Conservation (phyloP, 2,329 filamentous ascomycete species). For the Acrocalymma vagum region DNA sequence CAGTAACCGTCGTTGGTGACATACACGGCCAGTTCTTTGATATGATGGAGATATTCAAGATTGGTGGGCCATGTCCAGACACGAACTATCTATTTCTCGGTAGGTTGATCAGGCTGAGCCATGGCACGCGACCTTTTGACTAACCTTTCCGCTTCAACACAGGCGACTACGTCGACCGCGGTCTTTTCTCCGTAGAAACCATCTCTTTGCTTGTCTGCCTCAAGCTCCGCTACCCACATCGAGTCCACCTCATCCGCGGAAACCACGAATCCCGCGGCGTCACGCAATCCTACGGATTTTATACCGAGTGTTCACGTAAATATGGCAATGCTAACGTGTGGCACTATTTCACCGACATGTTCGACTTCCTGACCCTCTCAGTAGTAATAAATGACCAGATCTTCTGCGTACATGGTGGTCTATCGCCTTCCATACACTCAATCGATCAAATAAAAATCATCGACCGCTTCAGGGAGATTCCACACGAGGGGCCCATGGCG, state of each 20-base stretch:
- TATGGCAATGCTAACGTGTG: conserved; percentile 99
- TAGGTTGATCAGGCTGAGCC: conserved; percentile 51
- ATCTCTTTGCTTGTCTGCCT: conserved; percentile 97
- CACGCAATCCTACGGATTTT: conserved; percentile 98
- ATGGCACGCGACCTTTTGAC: conserved; percentile 26
- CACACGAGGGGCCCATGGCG: conserved; percentile 99
- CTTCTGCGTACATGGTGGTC: conserved; percentile 95
- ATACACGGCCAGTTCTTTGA: conserved; percentile 99
- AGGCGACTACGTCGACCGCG: conserved; percentile 98
- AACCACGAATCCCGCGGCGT: conserved; percentile 98
- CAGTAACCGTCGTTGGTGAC: conserved; percentile 96
- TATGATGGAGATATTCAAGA: conserved; percentile 98
- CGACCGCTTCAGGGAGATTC: conserved; percentile 97
- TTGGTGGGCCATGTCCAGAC: conserved; percentile 95
- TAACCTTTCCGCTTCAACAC: conserved; percentile 20
- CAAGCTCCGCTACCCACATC: conserved; percentile 94
- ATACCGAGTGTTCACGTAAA: conserved; percentile 96
- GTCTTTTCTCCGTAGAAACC: conserved; percentile 98
- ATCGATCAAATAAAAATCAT: conserved; percentile 99
- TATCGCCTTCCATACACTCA: conserved; percentile 80
- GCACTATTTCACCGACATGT: conserved; percentile 99
- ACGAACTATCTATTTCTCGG: conserved; percentile 98
- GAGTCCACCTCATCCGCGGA: conserved; percentile 94
- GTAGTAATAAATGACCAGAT: conserved; percentile 99
- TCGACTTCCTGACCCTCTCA: conserved; percentile 95